These are phyloP conservation scores for Suillus fuscotomentosus DNA, from an alignment of 768 basidiomycete species.

Conservation along the genomic window DNA sequence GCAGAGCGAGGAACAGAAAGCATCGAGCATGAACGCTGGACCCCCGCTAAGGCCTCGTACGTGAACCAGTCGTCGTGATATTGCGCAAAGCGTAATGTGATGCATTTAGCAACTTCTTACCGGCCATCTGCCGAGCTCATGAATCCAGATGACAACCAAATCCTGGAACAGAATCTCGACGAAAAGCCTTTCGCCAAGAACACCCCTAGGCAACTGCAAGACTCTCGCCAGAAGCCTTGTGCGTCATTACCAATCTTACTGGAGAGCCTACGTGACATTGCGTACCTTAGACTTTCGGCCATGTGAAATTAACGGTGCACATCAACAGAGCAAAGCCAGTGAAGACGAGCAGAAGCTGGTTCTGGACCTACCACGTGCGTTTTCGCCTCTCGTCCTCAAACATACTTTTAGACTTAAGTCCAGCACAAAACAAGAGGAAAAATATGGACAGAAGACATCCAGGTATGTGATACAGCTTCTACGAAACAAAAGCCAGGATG, in stretches of 20 bases:
- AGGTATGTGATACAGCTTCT: neutral
- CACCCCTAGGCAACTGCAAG: neutral
- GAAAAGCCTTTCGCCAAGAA: neutral
- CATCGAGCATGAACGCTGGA: neutral
- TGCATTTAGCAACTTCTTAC: conserved; percentile 1
- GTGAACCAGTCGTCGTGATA: neutral
- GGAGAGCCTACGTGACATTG: neutral
- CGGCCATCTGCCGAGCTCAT: conserved; percentile 11
- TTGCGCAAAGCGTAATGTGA: neutral
- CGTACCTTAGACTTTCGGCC: conserved; percentile 8
- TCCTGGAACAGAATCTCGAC: neutral
- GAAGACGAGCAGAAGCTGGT: neutral
- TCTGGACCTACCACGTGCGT: neutral
- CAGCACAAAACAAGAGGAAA: conserved; percentile 4
- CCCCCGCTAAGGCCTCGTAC: neutral
- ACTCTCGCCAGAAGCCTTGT: neutral
- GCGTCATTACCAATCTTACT: neutral
- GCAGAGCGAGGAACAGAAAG: neutral
- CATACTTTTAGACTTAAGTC: neutral
- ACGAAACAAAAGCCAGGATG: neutral
- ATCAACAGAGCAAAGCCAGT: neutral
- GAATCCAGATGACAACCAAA: conserved; percentile 8
- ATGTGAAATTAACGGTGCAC: conserved; percentile 1
- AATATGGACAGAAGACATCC: neutral
- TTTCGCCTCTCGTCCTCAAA: neutral